Evolutionary conservation across 78 protist species (phyloP).

Genomic region (Dictyostelium citrinum): DNA sequence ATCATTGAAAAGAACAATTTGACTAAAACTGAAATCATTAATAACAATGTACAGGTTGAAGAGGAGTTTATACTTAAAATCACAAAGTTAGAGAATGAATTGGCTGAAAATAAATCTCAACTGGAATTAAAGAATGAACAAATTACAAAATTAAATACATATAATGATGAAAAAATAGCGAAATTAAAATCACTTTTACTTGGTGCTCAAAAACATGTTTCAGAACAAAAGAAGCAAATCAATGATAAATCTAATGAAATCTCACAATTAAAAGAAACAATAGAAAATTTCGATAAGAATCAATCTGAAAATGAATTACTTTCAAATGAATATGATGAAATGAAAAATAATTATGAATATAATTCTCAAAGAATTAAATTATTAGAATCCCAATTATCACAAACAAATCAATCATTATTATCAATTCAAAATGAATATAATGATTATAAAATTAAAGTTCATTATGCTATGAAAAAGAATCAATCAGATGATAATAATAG

Average conservation of each 20-base stretch:
- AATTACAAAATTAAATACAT: neutral
- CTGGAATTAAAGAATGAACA: neutral
- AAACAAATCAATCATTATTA: neutral
- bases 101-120: neutral
- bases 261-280: neutral
- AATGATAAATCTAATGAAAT: constrained; percentile 27
- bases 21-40: neutral
- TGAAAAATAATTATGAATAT: constrained; percentile 27
- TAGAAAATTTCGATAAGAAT: neutral
- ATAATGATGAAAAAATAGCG: constrained; percentile 12
- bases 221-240: constrained; percentile 40
- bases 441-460: constrained; percentile 43
- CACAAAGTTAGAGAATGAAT: neutral
- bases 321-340: constrained; percentile 23
- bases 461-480: constrained; percentile 25
- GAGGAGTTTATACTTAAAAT: neutral
- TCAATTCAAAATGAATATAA: constrained; percentile 16
- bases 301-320: neutral
- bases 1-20: neutral
- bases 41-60: neutral
- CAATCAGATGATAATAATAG: neutral
- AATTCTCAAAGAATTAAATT: constrained; percentile 20
- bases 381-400: constrained; percentile 20
- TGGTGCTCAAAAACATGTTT: constrained; percentile 61
- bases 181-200: constrained; percentile 41